Conservation (phyloP, 345 rosid species). For the Citrus inodora region DNA sequence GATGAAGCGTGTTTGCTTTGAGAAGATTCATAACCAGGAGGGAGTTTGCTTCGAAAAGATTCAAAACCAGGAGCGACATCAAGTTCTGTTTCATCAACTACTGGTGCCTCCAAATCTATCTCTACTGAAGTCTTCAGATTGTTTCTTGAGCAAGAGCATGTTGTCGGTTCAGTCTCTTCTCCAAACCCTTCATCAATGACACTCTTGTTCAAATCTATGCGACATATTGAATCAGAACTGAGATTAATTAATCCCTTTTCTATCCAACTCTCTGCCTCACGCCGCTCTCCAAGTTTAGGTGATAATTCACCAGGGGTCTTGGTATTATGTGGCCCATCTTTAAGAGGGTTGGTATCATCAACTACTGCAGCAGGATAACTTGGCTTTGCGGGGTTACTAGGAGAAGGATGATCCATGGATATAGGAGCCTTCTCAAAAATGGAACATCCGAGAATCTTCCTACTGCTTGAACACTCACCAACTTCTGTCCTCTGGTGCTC, state of each 20-base stretch:
- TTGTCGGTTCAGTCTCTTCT: slow-evolving; percentile 27
- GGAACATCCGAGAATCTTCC: slow-evolving; percentile 35
- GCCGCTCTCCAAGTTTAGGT: slow-evolving; percentile 17
- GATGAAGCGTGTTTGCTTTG: not conserved
- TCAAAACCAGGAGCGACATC: slow-evolving; percentile 14
- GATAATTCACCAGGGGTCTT: slow-evolving; percentile 9
- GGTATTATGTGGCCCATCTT: slow-evolving; percentile 13
- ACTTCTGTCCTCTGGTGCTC: slow-evolving; percentile 30
- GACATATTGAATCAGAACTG: slow-evolving; percentile 24
- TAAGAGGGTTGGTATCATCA: slow-evolving; percentile 9
- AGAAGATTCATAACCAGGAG: not conserved
- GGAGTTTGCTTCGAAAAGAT: slow-evolving; percentile 20
- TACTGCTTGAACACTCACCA: slow-evolving; percentile 27
- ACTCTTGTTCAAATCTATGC: slow-evolving; percentile 63
- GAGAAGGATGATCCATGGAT: slow-evolving; percentile 27
- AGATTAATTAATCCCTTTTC: slow-evolving; percentile 14
- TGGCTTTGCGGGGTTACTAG: slow-evolving; percentile 8
- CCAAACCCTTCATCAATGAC: slow-evolving; percentile 40
- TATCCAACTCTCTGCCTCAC: not conserved
- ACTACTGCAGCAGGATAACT: slow-evolving; percentile 10
- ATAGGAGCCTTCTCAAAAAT: slow-evolving; percentile 26
- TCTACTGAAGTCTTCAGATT: slow-evolving; percentile 28
- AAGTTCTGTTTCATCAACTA: slow-evolving; percentile 24
- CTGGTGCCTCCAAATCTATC: slow-evolving; percentile 65
- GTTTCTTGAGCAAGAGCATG: slow-evolving; percentile 26